phyloP scores from a whole-genome alignment of 2,329 filamentous ascomycete species.

The Alternaria dauci region DNA sequence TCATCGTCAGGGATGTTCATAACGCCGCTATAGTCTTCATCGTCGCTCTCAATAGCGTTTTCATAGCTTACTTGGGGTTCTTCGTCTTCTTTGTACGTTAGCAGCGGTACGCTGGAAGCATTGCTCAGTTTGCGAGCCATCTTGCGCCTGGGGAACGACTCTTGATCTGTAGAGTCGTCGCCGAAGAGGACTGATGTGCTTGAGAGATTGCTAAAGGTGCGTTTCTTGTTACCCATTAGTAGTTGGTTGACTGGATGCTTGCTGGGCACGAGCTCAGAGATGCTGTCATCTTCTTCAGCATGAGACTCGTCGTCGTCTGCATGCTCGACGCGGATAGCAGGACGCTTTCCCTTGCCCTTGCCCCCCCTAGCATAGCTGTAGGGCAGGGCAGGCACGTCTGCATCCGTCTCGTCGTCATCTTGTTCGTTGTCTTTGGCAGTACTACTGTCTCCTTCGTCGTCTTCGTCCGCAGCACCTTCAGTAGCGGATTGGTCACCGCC shows the following conservation, averaged over 20 bases:
- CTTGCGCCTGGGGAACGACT: constrained; percentile 50
- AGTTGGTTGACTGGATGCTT: constrained; percentile 41
- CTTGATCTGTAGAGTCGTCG: constrained; percentile 43
- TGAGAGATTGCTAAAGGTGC: constrained; percentile 51
- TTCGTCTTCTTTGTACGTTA: constrained; percentile 46
- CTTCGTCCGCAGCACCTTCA: constrained; percentile 44
- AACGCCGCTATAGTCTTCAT: constrained; percentile 72
- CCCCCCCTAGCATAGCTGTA: constrained; percentile 42
- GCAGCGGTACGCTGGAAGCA: constrained; percentile 41
- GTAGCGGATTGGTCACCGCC: constrained; percentile 38
- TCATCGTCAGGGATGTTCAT: constrained; percentile 78
- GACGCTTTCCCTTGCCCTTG: constrained; percentile 49
- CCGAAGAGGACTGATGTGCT: constrained; percentile 50
- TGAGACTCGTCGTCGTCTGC: constrained; percentile 42
- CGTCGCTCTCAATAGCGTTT: constrained; percentile 50
- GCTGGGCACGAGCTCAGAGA: constrained; percentile 33
- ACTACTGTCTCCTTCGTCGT: constrained; percentile 48
- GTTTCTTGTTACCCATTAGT: constrained; percentile 48
- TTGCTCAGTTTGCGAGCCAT: constrained; percentile 49
- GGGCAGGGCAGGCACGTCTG: constrained; percentile 47
- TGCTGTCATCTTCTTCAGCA: constrained; percentile 43
- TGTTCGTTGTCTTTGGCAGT: constrained; percentile 40
- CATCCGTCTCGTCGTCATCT: constrained; percentile 48
- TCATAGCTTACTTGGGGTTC: constrained; percentile 35
- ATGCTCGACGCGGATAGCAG: constrained; percentile 48